phyloP scores from a whole-genome alignment of 805 yeast species.

The Kluyveromyces nonfermentans region DNA sequence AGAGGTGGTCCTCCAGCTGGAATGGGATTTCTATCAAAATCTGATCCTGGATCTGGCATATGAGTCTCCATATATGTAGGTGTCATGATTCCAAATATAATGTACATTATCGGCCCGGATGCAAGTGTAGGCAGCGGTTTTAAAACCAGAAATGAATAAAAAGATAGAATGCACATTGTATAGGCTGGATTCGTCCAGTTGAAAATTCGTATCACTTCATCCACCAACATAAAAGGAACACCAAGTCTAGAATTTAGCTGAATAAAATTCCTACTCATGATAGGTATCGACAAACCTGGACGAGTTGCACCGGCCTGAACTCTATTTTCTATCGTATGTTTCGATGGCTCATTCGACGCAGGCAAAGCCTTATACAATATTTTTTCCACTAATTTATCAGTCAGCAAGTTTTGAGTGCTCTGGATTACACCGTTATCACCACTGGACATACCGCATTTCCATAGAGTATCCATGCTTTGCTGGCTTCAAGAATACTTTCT shows the following conservation, averaged over 20 bases:
- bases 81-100: slow-evolving; percentile 47
- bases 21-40: slow-evolving; percentile 31
- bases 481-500: not conserved
- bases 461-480: slow-evolving; percentile 1
- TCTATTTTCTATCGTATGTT: slow-evolving; percentile 40
- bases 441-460: slow-evolving; percentile 1
- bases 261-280: slow-evolving; percentile 61
- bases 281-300: slow-evolving; percentile 60
- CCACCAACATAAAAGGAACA: slow-evolving; percentile 51
- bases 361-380: slow-evolving; percentile 67
- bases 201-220: slow-evolving; percentile 43
- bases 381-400: slow-evolving; percentile 67
- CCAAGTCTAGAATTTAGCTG: slow-evolving; percentile 54
- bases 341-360: slow-evolving; percentile 39
- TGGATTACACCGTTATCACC: slow-evolving; percentile 4
- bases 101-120: slow-evolving; percentile 44
- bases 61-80: slow-evolving; percentile 58
- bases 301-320: slow-evolving; percentile 51
- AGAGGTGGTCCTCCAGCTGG: slow-evolving; percentile 47
- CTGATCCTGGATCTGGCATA: slow-evolving; percentile 44
- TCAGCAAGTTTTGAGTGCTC: slow-evolving; percentile 31
- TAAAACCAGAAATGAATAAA: slow-evolving; percentile 44
- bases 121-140: slow-evolving; percentile 48
- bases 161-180: slow-evolving; percentile 47
- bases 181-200: slow-evolving; percentile 57